Evolutionary conservation across 2,329 filamentous ascomycete genomes (phyloP).

Genomic region (Aschersonia sp.): DNA sequence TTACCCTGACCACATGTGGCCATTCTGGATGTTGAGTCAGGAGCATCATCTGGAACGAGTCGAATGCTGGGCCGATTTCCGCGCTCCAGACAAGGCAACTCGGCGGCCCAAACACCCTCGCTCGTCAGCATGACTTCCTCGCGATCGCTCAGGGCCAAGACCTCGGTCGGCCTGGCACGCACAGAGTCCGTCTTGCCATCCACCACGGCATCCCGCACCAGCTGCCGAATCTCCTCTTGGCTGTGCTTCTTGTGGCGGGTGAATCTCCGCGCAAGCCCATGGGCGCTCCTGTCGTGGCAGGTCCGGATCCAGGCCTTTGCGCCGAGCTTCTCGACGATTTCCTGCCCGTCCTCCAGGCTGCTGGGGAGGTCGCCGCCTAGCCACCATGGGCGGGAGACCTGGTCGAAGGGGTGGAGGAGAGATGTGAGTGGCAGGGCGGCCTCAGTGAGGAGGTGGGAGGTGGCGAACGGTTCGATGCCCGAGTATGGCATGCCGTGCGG

Average conservation of each 20-base stretch:
- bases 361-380: slow-evolving; percentile 43
- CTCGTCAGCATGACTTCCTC: slow-evolving; percentile 27
- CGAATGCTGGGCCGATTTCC: slow-evolving; percentile 2
- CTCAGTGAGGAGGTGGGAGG: slow-evolving; percentile 38
- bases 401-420: slow-evolving; percentile 50
- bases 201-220: slow-evolving; percentile 9
- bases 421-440: slow-evolving; percentile 47
- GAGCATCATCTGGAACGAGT: neutral
- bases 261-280: slow-evolving; percentile 34
- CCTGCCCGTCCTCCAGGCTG: slow-evolving; percentile 40
- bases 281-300: slow-evolving; percentile 32
- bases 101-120: slow-evolving; percentile 19
- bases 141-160: slow-evolving; percentile 25
- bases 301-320: slow-evolving; percentile 22
- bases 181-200: slow-evolving; percentile 3
- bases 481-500: slow-evolving; percentile 46
- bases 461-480: slow-evolving; percentile 38
- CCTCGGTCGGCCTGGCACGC: slow-evolving; percentile 17
- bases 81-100: neutral
- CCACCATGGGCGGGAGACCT: slow-evolving; percentile 44
- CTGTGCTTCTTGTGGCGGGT: slow-evolving; percentile 31
- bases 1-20: neutral
- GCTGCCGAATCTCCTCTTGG: slow-evolving; percentile 27
- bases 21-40: neutral
- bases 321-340: slow-evolving; percentile 16